phyloP scores from a whole-genome alignment of 345 rosid species.

The Acer negundo region DNA sequence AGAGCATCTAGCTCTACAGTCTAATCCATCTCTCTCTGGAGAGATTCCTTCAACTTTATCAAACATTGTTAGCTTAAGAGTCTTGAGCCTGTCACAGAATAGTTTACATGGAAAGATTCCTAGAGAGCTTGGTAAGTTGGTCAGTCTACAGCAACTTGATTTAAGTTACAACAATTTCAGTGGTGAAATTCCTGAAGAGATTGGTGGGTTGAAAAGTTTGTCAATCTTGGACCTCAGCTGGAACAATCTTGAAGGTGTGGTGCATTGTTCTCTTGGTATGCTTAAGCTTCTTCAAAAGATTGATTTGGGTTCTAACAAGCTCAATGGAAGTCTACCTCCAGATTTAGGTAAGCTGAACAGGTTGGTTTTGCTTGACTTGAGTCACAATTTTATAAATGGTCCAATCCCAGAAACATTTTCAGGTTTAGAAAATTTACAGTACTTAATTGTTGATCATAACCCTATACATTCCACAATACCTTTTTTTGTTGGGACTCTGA shows the following conservation, averaged over 20 bases:
- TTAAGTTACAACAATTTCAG: constrained; percentile 44
- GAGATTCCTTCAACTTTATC: constrained; percentile 39
- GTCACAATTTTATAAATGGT: constrained; percentile 40
- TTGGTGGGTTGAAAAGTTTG: constrained; percentile 37
- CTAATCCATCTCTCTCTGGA: constrained; percentile 45
- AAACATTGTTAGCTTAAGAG: constrained; percentile 26
- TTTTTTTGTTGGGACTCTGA: constrained; percentile 28
- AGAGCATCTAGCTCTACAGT: constrained; percentile 41
- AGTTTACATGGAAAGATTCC: constrained; percentile 41
- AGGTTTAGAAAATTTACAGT: constrained; percentile 38
- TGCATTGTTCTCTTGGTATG: constrained; percentile 38
- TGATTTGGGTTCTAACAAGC: constrained; percentile 41
- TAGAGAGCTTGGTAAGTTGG: constrained; percentile 31
- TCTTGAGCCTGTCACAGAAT: constrained; percentile 41
- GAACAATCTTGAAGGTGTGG: constrained; percentile 34
- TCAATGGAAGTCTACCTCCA: constrained; percentile 34
- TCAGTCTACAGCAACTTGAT: constrained; percentile 43
- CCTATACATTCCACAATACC: constrained; percentile 43
- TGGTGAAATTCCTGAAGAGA: constrained; percentile 43
- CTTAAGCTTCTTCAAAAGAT: constrained; percentile 43
- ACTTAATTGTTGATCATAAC: constrained; percentile 38
- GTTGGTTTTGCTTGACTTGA: constrained; percentile 50
- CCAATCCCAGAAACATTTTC: constrained; percentile 46
- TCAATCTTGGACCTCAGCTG: constrained; percentile 45
- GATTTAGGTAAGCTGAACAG: constrained; percentile 34